These are phyloP conservation scores for Pyricularia pennisetigena DNA, from an alignment of 2,329 filamentous ascomycete species.

Conservation along the genomic window DNA sequence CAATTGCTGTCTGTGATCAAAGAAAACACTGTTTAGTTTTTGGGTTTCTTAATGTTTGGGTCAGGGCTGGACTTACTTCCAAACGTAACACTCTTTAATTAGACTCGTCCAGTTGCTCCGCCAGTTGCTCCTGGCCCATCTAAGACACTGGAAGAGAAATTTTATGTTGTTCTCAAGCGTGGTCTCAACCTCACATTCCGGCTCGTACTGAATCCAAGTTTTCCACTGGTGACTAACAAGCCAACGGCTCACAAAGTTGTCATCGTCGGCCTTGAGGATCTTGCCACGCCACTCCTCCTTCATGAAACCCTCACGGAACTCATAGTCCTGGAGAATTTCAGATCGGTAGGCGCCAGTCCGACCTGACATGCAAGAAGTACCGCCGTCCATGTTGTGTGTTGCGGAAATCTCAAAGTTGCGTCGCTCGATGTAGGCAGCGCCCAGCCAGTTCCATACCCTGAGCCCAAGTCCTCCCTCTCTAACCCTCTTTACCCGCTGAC, in stretches of 20 bases:
- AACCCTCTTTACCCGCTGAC: slow-evolving; percentile 71
- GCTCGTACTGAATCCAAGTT: slow-evolving; percentile 91
- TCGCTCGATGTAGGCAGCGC: slow-evolving; percentile 83
- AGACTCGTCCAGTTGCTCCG: slow-evolving; percentile 91
- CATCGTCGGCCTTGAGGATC: slow-evolving; percentile 90
- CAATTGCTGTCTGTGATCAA: slow-evolving; percentile 60
- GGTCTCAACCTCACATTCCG: slow-evolving; percentile 83
- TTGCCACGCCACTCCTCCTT: slow-evolving; percentile 84
- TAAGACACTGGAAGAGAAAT: slow-evolving; percentile 85
- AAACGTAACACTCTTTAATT: slow-evolving; percentile 72
- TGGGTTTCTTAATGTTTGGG: too few relatives aligned
- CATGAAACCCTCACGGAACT: slow-evolving; percentile 82
- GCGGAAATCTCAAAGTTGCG: slow-evolving; percentile 96
- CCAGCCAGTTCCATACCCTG: slow-evolving; percentile 77
- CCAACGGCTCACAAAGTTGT: slow-evolving; percentile 98
- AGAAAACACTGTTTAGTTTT: too few relatives aligned
- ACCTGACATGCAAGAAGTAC: slow-evolving; percentile 93
- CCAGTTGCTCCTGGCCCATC: slow-evolving; percentile 98
- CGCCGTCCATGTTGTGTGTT: slow-evolving; percentile 88
- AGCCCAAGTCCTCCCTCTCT: slow-evolving; percentile 47
- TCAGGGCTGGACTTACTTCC: slow-evolving; percentile 53
- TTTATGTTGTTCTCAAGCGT: slow-evolving; percentile 83
- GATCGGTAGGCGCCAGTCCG: slow-evolving; percentile 88
- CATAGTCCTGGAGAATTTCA: slow-evolving; percentile 73
- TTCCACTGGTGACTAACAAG: slow-evolving; percentile 87